Percentiles rank a stretch among this genome's conserved stretches.
Conservation (phyloP, 106 monocot genomes). For the Ottelia alismoides region DNA sequence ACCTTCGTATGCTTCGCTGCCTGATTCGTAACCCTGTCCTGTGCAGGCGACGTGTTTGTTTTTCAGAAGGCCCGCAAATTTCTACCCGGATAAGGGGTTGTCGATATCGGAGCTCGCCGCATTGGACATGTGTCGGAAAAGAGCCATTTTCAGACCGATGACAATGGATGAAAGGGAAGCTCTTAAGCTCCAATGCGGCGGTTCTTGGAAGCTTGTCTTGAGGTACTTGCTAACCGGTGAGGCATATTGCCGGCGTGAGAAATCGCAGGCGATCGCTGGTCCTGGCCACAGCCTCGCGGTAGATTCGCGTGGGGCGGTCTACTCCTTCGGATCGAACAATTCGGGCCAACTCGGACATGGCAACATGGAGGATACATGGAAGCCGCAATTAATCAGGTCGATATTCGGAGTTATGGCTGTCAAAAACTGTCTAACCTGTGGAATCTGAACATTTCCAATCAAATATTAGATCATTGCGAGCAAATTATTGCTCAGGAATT, state of each 20-base stretch:
- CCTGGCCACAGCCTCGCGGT: conserved; percentile 96
- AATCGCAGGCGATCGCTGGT: conserved; percentile 85
- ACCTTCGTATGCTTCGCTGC: conserved; percentile 17
- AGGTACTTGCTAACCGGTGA: conserved; percentile 88
- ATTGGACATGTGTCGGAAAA: conserved; percentile 86
- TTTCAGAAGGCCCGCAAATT: conserved; percentile 86
- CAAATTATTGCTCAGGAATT: too few species aligned
- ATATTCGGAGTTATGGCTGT: too few species aligned
- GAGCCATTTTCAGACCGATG: conserved; percentile 79
- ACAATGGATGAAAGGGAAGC: conserved; percentile 29
- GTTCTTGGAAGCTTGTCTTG: conserved; percentile 88
- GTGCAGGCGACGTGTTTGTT: conserved; percentile 89
- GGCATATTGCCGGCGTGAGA: conserved; percentile 63
- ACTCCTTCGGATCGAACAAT: conserved; percentile 86
- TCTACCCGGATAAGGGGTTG: conserved; percentile 53
- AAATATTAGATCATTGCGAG: too few species aligned
- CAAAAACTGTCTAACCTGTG: too few species aligned
- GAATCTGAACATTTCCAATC: too few species aligned
- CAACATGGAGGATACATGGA: conserved; percentile 82
- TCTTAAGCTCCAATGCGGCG: conserved; percentile 72
- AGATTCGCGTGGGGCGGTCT: conserved; percentile 57
- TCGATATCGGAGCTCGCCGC: conserved; percentile 95
- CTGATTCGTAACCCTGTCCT: conserved; percentile 22
- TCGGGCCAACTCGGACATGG: conserved; percentile 98
- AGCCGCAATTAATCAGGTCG: conserved; percentile 82